Percentiles rank a stretch among this genome's conserved stretches.
Conservation (phyloP, 176 grass and related monocot genomes). For the Aegilops bicornis region DNA sequence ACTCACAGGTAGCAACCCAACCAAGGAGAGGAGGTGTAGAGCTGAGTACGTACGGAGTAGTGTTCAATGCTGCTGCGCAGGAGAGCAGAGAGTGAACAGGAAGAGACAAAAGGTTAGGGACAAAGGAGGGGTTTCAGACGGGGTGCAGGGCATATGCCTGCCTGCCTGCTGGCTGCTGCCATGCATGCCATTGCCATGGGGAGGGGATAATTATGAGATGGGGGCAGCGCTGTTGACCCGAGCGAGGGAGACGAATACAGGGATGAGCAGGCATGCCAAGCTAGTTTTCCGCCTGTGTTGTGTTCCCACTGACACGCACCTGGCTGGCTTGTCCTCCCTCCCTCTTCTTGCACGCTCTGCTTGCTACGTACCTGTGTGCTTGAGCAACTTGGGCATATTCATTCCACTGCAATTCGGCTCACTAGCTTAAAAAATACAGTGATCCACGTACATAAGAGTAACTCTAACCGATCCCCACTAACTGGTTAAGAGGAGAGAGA, state of each 20-base stretch:
- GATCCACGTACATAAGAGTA: too few species aligned
- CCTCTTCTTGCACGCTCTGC: background rate
- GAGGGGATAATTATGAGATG: slow-evolving; percentile 39
- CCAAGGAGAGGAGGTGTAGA: background rate
- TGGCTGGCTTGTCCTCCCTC: slow-evolving; percentile 29
- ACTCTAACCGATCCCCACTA: too few species aligned
- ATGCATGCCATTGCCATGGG: slow-evolving; percentile 10
- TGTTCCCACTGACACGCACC: slow-evolving; percentile 49
- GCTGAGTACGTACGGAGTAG: background rate
- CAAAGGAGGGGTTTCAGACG: slow-evolving; percentile 58
- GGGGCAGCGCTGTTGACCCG: slow-evolving; percentile 36
- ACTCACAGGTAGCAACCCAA: background rate
- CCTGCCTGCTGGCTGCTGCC: background rate
- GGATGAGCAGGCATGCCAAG: slow-evolving; percentile 27
- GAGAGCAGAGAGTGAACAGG: slow-evolving; percentile 11
- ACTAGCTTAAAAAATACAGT: too few species aligned
- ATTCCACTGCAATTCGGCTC: background rate
- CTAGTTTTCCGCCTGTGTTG: slow-evolving; percentile 44
- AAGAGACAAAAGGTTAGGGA: slow-evolving; percentile 71
- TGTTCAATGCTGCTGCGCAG: slow-evolving; percentile 26
- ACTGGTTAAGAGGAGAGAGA: too few species aligned
- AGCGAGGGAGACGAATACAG: slow-evolving; percentile 27
- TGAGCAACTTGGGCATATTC: slow-evolving; percentile 9
- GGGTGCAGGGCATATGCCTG: slow-evolving; percentile 46
- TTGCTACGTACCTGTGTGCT: slow-evolving; percentile 21